Conservation (phyloP, 805 yeast species). For the Pichia exigua region DNA sequence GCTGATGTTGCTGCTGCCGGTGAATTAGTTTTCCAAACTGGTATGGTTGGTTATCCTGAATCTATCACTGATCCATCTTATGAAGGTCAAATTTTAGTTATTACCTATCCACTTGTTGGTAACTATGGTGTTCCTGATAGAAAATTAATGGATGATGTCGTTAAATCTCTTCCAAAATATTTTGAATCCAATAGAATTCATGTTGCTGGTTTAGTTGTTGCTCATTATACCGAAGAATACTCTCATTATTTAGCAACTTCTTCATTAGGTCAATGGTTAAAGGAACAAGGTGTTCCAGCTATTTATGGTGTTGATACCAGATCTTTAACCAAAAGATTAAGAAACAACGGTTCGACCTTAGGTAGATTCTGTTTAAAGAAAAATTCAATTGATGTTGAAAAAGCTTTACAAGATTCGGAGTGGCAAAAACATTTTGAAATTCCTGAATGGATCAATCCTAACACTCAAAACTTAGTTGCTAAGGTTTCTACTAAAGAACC, state of each 20-base stretch:
- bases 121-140: constrained; percentile 99
- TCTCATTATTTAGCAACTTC: constrained; percentile 91
- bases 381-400: constrained; percentile 10
- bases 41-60: constrained; percentile 99
- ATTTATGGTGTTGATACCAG: constrained; percentile 97
- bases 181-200: constrained; percentile 91
- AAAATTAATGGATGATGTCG: constrained; percentile 61
- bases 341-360: constrained; percentile 86
- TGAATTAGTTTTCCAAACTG: constrained; percentile 98
- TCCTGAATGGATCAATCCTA: constrained; percentile 93
- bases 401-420: constrained; percentile 11
- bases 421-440: constrained; percentile 63
- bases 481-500: constrained; percentile 79
- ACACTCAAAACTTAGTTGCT: constrained; percentile 83
- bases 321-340: constrained; percentile 83
- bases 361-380: constrained; percentile 76
- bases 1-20: constrained; percentile 86
- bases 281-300: constrained; percentile 88
- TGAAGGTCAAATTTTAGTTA: constrained; percentile 93
- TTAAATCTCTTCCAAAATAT: constrained; percentile 74
- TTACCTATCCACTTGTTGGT: constrained; percentile 95
- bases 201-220: constrained; percentile 93
- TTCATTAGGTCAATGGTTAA: constrained; percentile 89
- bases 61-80: constrained; percentile 97
- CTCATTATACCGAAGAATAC: constrained; percentile 93